Percentiles rank a stretch among this genome's conserved stretches.
Evolutionary conservation across 352 stramenopile genomes (phyloP).

Genomic region (Phytopythium helicoides): DNA sequence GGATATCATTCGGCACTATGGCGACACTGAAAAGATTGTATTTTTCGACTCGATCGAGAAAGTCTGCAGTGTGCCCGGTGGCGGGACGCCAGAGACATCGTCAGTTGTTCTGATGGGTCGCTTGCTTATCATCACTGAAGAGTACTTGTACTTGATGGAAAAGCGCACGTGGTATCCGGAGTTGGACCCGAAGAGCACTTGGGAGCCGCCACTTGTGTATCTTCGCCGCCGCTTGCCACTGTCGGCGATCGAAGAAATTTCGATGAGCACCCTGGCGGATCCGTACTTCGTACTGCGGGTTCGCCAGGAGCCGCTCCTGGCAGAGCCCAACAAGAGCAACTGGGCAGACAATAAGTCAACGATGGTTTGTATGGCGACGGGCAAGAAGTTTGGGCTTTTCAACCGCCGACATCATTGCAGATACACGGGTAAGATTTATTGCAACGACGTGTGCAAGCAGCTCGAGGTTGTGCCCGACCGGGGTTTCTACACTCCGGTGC

Average conservation of each 20-base stretch:
- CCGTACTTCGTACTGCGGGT: constrained; percentile 75
- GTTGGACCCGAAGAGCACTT: constrained; percentile 52
- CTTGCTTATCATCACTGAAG: constrained; percentile 68
- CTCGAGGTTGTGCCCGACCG: constrained; percentile 77
- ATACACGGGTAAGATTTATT: constrained; percentile 86
- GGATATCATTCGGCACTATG: constrained; percentile 68
- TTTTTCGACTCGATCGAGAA: constrained; percentile 82
- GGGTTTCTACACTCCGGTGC: constrained; percentile 76
- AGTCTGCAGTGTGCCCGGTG: constrained; percentile 22
- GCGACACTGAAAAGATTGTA: constrained; percentile 80
- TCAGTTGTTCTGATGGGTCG: constrained; percentile 40
- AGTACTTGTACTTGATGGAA: constrained; percentile 81
- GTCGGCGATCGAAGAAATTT: constrained; percentile 66
- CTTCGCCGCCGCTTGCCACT: constrained; percentile 66
- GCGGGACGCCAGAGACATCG: constrained; percentile 17
- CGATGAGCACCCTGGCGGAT: constrained; percentile 81
- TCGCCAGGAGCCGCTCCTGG: constrained; percentile 43
- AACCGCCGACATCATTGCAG: constrained; percentile 87
- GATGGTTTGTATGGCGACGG: constrained; percentile 83
- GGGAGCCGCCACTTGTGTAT: constrained; percentile 62
- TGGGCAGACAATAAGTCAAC: constrained; percentile 84
- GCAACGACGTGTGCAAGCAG: constrained; percentile 78
- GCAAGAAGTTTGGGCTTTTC: constrained; percentile 88
- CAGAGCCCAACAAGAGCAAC: constrained; percentile 73
- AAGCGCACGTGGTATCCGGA: constrained; percentile 56